Evolutionary conservation across 1,284 basidiomycete species (phyloP).

Genomic region (Stygiomarasmius scandens): DNA sequence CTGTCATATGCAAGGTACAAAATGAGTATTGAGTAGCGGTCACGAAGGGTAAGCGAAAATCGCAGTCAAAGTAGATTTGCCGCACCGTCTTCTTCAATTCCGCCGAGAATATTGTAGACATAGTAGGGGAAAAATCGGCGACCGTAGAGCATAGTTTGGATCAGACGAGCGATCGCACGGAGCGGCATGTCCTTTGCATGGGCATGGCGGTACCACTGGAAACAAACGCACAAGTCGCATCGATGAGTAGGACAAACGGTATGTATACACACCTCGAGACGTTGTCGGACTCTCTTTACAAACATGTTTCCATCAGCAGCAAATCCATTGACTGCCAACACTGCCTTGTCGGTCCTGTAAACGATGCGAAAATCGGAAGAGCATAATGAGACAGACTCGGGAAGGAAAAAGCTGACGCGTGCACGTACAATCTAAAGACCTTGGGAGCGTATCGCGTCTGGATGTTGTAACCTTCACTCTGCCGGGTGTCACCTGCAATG

Average conservation of each 20-base stretch:
- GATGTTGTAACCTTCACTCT: slow-evolving; percentile 92
- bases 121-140: slow-evolving; percentile 97
- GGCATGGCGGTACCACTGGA: slow-evolving; percentile 91
- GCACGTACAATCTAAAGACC: slow-evolving; percentile 77
- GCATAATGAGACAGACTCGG: background rate
- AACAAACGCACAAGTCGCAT: slow-evolving; percentile 10
- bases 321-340: slow-evolving; percentile 93
- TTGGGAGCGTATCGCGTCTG: slow-evolving; percentile 96
- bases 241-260: slow-evolving; percentile 2
- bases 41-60: slow-evolving; percentile 18
- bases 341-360: slow-evolving; percentile 86
- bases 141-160: slow-evolving; percentile 95
- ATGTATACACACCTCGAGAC: slow-evolving; percentile 72
- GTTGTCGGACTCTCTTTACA: slow-evolving; percentile 91
- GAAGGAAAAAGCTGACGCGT: slow-evolving; percentile 5
- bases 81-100: slow-evolving; percentile 92
- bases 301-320: slow-evolving; percentile 96
- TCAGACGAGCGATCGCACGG: slow-evolving; percentile 88
- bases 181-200: slow-evolving; percentile 94
- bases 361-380: slow-evolving; percentile 19
- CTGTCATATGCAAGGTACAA: slow-evolving; percentile 40
- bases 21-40: slow-evolving; percentile 7
- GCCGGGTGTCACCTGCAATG: slow-evolving; percentile 93
- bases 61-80: slow-evolving; percentile 5
- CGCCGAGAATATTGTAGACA: slow-evolving; percentile 92